phyloP scores from a whole-genome alignment of 2,329 filamentous ascomycete genomes.

The Mycosphaerella sp. region DNA sequence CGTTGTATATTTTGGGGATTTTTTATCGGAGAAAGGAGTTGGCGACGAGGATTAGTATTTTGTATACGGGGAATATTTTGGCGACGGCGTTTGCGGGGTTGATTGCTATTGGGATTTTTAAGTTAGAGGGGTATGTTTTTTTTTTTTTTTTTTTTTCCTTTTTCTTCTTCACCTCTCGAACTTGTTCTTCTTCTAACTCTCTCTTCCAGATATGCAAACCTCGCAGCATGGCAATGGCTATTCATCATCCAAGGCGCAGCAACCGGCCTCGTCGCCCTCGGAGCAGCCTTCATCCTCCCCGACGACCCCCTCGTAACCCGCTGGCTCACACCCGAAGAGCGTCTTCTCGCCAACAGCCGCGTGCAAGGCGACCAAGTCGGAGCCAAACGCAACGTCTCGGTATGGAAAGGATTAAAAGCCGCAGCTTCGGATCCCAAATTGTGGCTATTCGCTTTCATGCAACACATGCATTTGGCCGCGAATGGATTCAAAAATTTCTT shows the following conservation, averaged over 20 bases:
- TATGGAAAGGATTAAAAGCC: slow-evolving; percentile 45
- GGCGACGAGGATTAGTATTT: slow-evolving; percentile 62
- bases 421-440: slow-evolving; percentile 47
- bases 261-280: slow-evolving; percentile 55
- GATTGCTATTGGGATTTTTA: slow-evolving; percentile 52
- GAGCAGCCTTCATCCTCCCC: slow-evolving; percentile 55
- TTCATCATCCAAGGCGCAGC: slow-evolving; percentile 60
- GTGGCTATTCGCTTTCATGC: slow-evolving; percentile 51
- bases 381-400: slow-evolving; percentile 39
- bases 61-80: slow-evolving; percentile 47
- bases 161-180: no score
- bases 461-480: slow-evolving; percentile 50
- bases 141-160: no score
- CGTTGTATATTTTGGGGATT: slow-evolving; percentile 58
- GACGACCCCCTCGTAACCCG: slow-evolving; percentile 53
- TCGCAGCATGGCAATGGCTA: slow-evolving; percentile 53
- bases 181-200: slow-evolving; percentile 41
- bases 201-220: slow-evolving; percentile 36
- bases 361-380: slow-evolving; percentile 49
- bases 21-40: slow-evolving; percentile 70
- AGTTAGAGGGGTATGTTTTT: slow-evolving; percentile 48
- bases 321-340: slow-evolving; percentile 44
- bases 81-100: slow-evolving; percentile 63
- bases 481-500: slow-evolving; percentile 48
- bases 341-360: slow-evolving; percentile 40